These are phyloP conservation scores for Eucalyptus curtisii DNA, from an alignment of 345 rosid species.

Conservation along the genomic window DNA sequence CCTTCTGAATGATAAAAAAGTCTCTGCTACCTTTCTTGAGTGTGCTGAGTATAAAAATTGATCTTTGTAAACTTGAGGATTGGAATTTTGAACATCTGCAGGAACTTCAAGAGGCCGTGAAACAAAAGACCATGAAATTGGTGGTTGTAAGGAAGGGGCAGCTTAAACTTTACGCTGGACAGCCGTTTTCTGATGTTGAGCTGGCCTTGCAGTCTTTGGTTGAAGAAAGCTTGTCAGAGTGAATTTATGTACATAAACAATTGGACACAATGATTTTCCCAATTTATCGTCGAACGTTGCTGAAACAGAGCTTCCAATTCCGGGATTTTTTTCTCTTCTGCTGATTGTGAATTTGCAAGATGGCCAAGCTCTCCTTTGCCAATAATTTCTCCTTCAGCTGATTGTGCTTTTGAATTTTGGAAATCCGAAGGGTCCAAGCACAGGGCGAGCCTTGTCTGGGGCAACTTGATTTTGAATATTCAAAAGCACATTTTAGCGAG, in stretches of 20 bases:
- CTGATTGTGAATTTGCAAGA: neutral
- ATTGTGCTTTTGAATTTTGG: neutral
- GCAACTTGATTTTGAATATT: neutral
- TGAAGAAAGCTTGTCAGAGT: neutral
- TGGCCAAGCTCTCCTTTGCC: neutral
- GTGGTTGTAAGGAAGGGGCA: constrained; percentile 65
- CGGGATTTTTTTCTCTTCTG: neutral
- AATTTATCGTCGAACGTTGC: neutral
- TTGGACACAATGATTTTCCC: neutral
- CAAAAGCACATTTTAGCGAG: neutral
- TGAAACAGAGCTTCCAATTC: neutral
- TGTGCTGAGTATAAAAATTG: neutral
- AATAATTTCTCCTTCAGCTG: neutral
- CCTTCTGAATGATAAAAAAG: neutral
- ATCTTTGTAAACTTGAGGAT: neutral
- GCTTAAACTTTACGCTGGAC: constrained; percentile 67
- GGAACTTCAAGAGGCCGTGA: constrained; percentile 51
- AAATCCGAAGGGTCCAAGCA: neutral
- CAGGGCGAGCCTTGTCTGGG: neutral
- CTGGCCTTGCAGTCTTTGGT: constrained; percentile 43
- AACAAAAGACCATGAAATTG: constrained; percentile 27
- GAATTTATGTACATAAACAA: neutral
- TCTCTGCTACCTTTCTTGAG: neutral
- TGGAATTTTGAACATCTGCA: constrained; percentile 6
- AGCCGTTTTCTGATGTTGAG: constrained; percentile 64